Evolutionary conservation across 495 filamentous ascomycete species (phyloP), one percentile per base, ranked within the genome.

Genomic region (Podospora sp.): DNA sequence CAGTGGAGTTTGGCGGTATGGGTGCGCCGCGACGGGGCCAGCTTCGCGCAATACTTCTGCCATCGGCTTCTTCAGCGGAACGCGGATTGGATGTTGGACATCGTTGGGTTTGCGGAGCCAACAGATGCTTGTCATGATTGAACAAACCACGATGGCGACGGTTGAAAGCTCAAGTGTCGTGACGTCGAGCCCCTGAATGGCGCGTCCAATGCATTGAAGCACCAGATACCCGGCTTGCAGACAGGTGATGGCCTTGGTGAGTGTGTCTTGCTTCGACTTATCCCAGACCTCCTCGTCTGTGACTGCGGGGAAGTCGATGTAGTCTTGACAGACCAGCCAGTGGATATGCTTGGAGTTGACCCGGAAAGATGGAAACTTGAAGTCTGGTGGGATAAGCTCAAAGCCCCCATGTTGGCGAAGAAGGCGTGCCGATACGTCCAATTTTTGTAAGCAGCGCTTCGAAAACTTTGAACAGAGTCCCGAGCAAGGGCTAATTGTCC

Each of bases 341-440:
- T 68, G 66, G 0, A 82, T n/a, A 22, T 81, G 77, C 49, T 73
- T 72, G 18, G 73, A 70, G 50, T 75, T 76, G 24, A 82, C 18
- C 1, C 76, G 77, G 40, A 79, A 79, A 0, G 76, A 52, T 0
- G 7, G 22, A 29, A 18, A 35, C 0, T 12, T 25, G 1, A n/a
- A n/a, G 69, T 40, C 12, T 73, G 9, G 0, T 77, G 68, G 20
- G 73, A 16, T 65, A 81, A 72, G 12, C 78, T n/a, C n/a, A n/a
- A n/a, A n/a, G n/a, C 80, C 46, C 81, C 81, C 65, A 72, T 78
- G 60, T 82, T 71, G 20, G 77, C 77, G 62, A 69, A 81, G 65
- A 80, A 81, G 20, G 59, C 80, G 27, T 77, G 74, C 9, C 36
- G 52, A 36, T 80, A 63, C 0, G 78, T 80, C 80, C 79, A 82